A percentile compares a stretch with the other conserved stretches of the same genome.
phyloP scores from a whole-genome alignment of 352 stramenopile genomes.

The Phytophthora sansomeana region DNA sequence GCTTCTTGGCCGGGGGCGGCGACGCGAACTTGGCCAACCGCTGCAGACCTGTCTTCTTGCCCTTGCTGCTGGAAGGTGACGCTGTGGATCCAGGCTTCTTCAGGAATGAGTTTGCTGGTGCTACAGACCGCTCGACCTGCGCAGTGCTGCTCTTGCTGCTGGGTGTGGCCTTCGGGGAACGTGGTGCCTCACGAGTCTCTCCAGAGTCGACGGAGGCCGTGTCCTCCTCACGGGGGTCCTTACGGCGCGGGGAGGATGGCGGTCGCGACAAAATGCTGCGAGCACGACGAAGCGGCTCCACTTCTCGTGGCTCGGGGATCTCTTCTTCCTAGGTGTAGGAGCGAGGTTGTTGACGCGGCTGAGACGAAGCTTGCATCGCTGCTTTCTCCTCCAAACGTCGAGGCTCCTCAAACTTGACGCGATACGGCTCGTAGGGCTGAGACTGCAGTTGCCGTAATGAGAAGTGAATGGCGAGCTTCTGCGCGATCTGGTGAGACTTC shows the following conservation, averaged over 20 bases:
- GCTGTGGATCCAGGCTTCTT: constrained; percentile 53
- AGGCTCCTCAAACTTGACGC: constrained; percentile 59
- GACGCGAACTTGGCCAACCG: constrained; percentile 72
- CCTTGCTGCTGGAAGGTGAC: constrained; percentile 14
- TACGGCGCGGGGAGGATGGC: constrained; percentile 29
- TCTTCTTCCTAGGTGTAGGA: constrained; percentile 24
- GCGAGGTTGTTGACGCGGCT: constrained; percentile 19
- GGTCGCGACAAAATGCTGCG: constrained; percentile 48
- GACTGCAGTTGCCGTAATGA: constrained; percentile 74
- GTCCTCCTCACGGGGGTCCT: constrained; percentile 22
- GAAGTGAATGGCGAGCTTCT: constrained; percentile 86
- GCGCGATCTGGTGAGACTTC: constrained; percentile 86
- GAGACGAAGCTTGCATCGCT: constrained; percentile 15
- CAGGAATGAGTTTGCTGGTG: constrained; percentile 75
- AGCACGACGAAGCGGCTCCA: constrained; percentile 45
- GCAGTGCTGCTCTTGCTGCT: constrained; percentile 16
- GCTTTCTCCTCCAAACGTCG: constrained; percentile 27
- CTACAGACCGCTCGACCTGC: constrained; percentile 53
- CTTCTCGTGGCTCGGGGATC: constrained; percentile 13
- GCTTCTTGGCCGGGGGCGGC: constrained; percentile 53
- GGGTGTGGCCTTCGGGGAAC: constrained; percentile 15
- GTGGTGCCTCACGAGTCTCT: constrained; percentile 13
- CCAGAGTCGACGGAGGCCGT: constrained; percentile 3
- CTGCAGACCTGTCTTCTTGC: constrained; percentile 64
- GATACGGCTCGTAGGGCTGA: constrained; percentile 79